Evolutionary conservation across 306 rosid genomes (phyloP).

Genomic region (Gleditsia sinensis): DNA sequence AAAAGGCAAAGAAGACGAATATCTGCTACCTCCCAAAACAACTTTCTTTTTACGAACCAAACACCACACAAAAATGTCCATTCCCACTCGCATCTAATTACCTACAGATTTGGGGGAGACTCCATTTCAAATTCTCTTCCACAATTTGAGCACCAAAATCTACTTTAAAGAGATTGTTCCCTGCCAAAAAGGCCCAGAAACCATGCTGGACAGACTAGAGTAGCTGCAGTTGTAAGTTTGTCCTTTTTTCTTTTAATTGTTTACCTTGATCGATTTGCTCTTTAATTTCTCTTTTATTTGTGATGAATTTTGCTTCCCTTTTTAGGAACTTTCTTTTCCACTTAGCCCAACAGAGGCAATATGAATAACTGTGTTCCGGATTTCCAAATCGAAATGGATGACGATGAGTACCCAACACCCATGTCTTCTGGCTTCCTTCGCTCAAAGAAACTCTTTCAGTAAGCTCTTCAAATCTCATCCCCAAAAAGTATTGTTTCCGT

Average conservation of each 20-base stretch:
- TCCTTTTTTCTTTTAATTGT: not conserved
- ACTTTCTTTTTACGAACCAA: not conserved
- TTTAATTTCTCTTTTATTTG: not conserved
- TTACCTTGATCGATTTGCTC: not conserved
- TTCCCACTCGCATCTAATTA: too few relatives aligned
- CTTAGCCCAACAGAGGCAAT: not conserved
- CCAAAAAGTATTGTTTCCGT: too few relatives aligned
- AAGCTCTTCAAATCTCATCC: not conserved
- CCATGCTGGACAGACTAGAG: not conserved
- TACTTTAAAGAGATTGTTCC: too few relatives aligned
- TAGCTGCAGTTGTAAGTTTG: slow-evolving; percentile 2
- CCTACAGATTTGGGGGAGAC: too few relatives aligned
- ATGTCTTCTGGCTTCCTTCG: slow-evolving; percentile 36
- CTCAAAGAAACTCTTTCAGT: slow-evolving; percentile 51
- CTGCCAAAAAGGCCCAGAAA: not conserved
- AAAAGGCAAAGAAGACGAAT: slow-evolving; percentile 13
- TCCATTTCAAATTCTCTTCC: too few relatives aligned
- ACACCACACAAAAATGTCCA: too few relatives aligned
- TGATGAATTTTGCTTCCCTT: not conserved
- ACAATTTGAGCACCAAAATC: too few relatives aligned
- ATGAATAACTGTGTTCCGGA: slow-evolving; percentile 80
- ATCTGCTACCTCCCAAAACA: not conserved
- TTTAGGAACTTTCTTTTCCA: not conserved
- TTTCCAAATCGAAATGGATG: slow-evolving; percentile 53
- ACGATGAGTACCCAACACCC: slow-evolving; percentile 44